These are phyloP conservation scores for Kalmanozyma brasiliensis DNA, from an alignment of 1,284 basidiomycete genomes.

Conservation along the genomic window DNA sequence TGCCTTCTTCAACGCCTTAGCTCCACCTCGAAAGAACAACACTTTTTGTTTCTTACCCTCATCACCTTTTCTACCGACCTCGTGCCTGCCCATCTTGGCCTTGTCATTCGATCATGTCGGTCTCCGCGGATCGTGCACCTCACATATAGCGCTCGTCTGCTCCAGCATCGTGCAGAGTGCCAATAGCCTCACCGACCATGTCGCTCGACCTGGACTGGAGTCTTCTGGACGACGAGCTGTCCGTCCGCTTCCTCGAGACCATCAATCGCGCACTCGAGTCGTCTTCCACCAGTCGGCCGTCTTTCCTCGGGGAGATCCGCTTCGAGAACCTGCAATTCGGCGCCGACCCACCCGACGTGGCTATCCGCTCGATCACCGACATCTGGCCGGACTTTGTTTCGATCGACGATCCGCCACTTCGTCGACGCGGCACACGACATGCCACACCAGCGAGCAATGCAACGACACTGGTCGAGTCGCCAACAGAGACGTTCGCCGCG, in stretches of 20 bases:
- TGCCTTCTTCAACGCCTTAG: not conserved
- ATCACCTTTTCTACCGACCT: not conserved
- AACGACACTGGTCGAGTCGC: conserved; percentile 33
- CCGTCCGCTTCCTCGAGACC: conserved; percentile 77
- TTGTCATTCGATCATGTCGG: conserved; percentile 1
- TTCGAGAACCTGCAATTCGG: conserved; percentile 90
- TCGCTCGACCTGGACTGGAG: conserved; percentile 73
- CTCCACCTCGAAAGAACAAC: conserved; percentile 12
- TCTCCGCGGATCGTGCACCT: accelerated
- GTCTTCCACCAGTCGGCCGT: conserved; percentile 77
- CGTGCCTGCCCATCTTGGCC: not conserved
- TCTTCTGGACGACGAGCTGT: conserved; percentile 75
- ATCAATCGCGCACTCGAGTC: conserved; percentile 80
- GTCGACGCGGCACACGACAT: conserved; percentile 22
- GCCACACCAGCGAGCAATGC: conserved; percentile 33
- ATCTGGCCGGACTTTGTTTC: conserved; percentile 85
- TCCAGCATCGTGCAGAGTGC: not conserved
- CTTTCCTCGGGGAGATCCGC: conserved; percentile 90
- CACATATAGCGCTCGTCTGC: conserved; percentile 6
- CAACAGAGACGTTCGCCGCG: conserved; percentile 6
- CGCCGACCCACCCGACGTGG: conserved; percentile 81
- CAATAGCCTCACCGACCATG: conserved; percentile 37
- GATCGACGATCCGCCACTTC: conserved; percentile 37
- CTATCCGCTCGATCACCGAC: conserved; percentile 89
- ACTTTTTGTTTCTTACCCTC: not conserved